Evolutionary conservation across 202 grass and related monocot species (phyloP), one percentile per base, ranked within the genome.

Genomic region (Carex arenaria): DNA sequence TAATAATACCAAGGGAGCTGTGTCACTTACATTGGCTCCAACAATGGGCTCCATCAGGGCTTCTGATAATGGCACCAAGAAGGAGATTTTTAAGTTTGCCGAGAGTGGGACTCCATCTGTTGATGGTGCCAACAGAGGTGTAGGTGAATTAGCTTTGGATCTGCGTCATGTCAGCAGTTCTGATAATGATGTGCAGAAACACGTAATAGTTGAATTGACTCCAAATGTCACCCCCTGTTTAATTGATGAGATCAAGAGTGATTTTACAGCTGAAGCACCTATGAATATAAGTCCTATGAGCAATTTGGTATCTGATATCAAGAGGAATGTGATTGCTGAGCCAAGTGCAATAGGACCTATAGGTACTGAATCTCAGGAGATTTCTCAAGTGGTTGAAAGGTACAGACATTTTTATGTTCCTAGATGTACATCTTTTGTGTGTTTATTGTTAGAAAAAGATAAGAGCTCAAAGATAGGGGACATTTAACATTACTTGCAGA

Each of bases 321-420:
- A 81, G 12, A 81, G 10, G 26, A 61, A 64, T 45, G 40, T 32
- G 42, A 30, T 81, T 63, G 22, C 61, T 1, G 57, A 80, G 18
- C 59, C 59, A 63, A 62, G 59, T 80, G 59, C 78, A 67, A 80
- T 63, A 61, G 22, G 42, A 59, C 38, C 40, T 81, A 38, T 31
- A 54, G 40, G 49, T 82, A 19, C 64, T 82, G 47, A 69, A 69
- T n/a, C 28, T 67, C 26, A 6, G 59, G 61, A 82, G n/a, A 67
- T 56, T 69, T 34, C 43, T 69, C 45, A 53, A 36, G 22, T 43
- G 43, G 42, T 30, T 82, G 63, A 82, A 68, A 82, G 80, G 80
- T 67, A 82, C 59, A 47, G 15, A 10, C 13, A 23, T 23, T 65
- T 81, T 12, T 80, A 19, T 81, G 13, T 81, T 82, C 30, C 20